Base-by-base conservation (phyloP, 2,329 filamentous ascomycete genomes). In the Trichoderma oligosporum region DNA sequence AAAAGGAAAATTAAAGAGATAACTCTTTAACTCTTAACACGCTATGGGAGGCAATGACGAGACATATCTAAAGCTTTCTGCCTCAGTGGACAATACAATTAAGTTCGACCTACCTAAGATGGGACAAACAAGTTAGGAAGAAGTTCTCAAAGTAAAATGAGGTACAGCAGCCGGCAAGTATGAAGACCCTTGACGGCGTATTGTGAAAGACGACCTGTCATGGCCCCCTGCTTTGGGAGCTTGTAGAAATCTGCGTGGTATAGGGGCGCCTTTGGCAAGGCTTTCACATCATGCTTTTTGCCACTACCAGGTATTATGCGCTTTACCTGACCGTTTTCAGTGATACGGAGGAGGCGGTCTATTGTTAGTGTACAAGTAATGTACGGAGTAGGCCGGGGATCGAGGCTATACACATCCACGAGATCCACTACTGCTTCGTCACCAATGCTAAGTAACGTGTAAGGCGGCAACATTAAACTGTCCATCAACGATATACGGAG, bases 201-300 rank as follows among this genome's bases (percentile, higher is more conserved):
- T n/a, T 22, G 12, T 46, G n/a, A 46, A 45, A 54, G 51, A 38
- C 51, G 51, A 54, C 41, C 51, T 54, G 51, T 54, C 51, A 54
- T 5, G 39, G 36, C 31, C 16, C 41, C 33, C n/a, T n/a, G n/a
- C n/a, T n/a, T n/a, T n/a, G n/a, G 31, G 31, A 46, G 29, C 25
- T 27, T 31, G 29, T 31, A 54, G n/a, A n/a, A n/a, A n/a, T 20
- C 51, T 54, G 51, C 51, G 41, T 16, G 51, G 41, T 46, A 46
- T 54, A 54, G 51, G 51, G 51, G 51, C 16, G 39, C 42, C 12
- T 31, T 29, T 46, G 22, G 9, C 18, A 29, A 36, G n/a, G 31
- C 31, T 16, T 46, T 44, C 31, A 8, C 27, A 22, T 20, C 51
- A 41, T 16, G 38, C 4, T 27, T n/a, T 33, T 53, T 12, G 49